phyloP scores from a whole-genome alignment of 345 rosid genomes.

The Garcia nutans region DNA sequence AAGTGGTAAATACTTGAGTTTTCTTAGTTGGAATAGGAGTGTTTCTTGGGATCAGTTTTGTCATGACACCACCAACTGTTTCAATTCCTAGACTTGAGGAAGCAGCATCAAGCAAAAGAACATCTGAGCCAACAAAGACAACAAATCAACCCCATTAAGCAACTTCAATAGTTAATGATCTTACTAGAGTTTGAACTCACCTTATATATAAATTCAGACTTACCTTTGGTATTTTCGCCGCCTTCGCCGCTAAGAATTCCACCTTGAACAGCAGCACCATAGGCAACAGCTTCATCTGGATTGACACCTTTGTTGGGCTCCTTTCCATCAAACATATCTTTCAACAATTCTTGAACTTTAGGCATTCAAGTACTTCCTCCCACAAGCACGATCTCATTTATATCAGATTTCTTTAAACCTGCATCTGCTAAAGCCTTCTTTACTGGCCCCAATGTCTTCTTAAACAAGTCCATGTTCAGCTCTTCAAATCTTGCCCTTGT shows the following conservation, averaged over 20 bases:
- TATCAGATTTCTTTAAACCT: conserved; percentile 35
- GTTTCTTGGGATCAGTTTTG: conserved; percentile 57
- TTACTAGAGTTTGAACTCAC: too few species aligned
- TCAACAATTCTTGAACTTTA: conserved; percentile 48
- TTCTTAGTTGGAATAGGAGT: conserved; percentile 48
- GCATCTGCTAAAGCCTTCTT: conserved; percentile 52
- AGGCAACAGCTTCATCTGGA: conserved; percentile 65
- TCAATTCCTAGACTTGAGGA: conserved; percentile 56
- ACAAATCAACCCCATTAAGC: neutral
- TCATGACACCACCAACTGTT: conserved; percentile 59
- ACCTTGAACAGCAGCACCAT: conserved; percentile 63
- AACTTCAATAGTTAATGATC: too few species aligned
- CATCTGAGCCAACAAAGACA: conserved; percentile 24
- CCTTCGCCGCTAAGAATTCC: conserved; percentile 50
- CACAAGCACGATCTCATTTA: conserved; percentile 58
- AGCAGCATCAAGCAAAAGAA: conserved; percentile 50
- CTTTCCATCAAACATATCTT: conserved; percentile 52
- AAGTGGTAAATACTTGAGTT: conserved; percentile 48
- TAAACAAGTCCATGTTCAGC: conserved; percentile 54
- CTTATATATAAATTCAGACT: neutral
- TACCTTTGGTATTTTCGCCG: conserved; percentile 44
- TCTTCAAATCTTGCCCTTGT: conserved; percentile 60
- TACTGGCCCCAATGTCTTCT: conserved; percentile 50
- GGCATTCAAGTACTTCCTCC: conserved; percentile 67
- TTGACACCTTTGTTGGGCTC: conserved; percentile 50